phyloP scores from a whole-genome alignment of 2,329 filamentous ascomycete genomes.

The Fusarium sacchari region DNA sequence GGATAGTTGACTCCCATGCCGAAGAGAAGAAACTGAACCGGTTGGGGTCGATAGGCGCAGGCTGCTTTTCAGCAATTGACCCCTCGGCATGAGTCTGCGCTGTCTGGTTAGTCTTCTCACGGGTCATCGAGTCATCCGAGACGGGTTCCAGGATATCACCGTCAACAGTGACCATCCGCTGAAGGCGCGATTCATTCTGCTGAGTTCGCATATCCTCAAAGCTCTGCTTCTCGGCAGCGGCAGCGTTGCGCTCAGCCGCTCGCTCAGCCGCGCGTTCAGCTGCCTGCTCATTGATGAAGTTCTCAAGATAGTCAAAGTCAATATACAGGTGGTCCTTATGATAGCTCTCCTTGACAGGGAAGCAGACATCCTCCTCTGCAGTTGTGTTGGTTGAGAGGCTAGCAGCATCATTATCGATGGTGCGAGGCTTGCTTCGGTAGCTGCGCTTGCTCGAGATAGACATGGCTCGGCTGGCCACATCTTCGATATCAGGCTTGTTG shows the following conservation, averaged over 20 bases:
- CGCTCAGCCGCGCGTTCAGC: constrained; percentile 55
- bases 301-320: constrained; percentile 93
- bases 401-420: constrained; percentile 69
- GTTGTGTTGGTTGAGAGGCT: constrained; percentile 74
- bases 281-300: constrained; percentile 76
- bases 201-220: constrained; percentile 50
- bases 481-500: constrained; percentile 52
- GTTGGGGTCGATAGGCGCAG: constrained; percentile 68
- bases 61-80: constrained; percentile 51
- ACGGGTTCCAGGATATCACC: constrained; percentile 68
- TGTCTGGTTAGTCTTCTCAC: constrained; percentile 58
- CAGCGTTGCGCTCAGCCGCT: constrained; percentile 61
- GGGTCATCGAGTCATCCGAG: constrained; percentile 54
- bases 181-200: constrained; percentile 39
- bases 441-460: constrained; percentile 75
- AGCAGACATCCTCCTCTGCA: constrained; percentile 89
- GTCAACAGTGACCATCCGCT: constrained; percentile 60
- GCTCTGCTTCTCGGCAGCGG: constrained; percentile 45
- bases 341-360: constrained; percentile 76
- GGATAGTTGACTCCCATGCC: constrained; percentile 91
- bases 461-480: constrained; percentile 72
- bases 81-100: constrained; percentile 38
- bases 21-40: constrained; percentile 98
- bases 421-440: constrained; percentile 65
- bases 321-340: constrained; percentile 80